A percentile compares a stretch with the other conserved stretches of the same genome.
phyloP scores from a whole-genome alignment of 208 protist genomes.

The Naegleria gruberi region DNA sequence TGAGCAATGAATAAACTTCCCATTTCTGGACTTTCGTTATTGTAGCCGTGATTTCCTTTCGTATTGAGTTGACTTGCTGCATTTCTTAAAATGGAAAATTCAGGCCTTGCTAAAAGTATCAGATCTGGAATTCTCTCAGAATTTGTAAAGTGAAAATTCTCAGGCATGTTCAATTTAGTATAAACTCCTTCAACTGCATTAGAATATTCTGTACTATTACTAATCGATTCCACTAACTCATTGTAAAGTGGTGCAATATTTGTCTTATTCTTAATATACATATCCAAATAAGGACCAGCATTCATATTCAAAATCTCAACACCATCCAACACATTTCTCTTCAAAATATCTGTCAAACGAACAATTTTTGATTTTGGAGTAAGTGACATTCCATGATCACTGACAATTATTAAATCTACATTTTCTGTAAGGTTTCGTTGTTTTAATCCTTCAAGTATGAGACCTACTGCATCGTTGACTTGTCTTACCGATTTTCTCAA shows the following conservation, averaged over 20 bases:
- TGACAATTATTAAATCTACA: neutral
- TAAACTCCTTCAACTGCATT: neutral
- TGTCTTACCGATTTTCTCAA: neutral
- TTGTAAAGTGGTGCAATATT: neutral
- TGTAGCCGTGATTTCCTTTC: constrained; percentile 5
- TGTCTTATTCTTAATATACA: neutral
- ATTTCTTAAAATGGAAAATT: neutral
- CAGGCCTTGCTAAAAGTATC: neutral
- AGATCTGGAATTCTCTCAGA: neutral
- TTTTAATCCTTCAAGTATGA: neutral
- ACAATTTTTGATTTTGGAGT: neutral
- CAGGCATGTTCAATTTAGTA: neutral
- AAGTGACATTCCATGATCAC: neutral
- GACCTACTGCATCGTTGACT: neutral
- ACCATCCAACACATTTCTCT: neutral
- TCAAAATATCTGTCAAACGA: neutral
- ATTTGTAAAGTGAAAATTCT: neutral
- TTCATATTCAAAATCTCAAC: neutral
- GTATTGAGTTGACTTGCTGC: too few relatives aligned
- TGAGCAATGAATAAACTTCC: neutral
- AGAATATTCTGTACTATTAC: neutral
- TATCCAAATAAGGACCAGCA: neutral
- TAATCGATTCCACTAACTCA: neutral
- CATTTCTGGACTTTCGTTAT: neutral
- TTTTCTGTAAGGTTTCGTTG: neutral